Percentiles rank a stretch among this genome's conserved stretches.
These are phyloP conservation scores for Rhododendron vialii DNA, from an alignment of 148 eudicot species.

Conservation along the genomic window DNA sequence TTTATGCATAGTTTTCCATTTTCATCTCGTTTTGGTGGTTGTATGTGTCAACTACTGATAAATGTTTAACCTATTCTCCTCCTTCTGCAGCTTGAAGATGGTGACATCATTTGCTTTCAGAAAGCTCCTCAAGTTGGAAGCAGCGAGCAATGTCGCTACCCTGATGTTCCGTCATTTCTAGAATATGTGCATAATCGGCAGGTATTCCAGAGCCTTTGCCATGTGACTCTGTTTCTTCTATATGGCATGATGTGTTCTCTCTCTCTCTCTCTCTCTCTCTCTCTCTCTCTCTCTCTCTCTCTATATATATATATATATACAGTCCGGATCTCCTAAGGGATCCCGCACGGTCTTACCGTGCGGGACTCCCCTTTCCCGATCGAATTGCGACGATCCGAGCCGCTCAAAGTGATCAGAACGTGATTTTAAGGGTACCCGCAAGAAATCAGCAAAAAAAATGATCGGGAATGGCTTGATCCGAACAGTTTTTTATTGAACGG, in stretches of 20 bases:
- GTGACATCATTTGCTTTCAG: slow-evolving; percentile 95
- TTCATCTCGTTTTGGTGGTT: not conserved
- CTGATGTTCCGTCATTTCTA: slow-evolving; percentile 77
- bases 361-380: too few relatives aligned
- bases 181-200: slow-evolving; percentile 96
- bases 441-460: too few relatives aligned
- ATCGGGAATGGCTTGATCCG: too few relatives aligned
- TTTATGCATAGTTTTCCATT: not conserved
- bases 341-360: too few relatives aligned
- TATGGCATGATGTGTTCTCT: not conserved
- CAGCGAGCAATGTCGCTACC: slow-evolving; percentile 49
- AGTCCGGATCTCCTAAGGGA: too few relatives aligned
- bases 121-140: slow-evolving; percentile 42
- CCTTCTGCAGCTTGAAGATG: slow-evolving; percentile 75
- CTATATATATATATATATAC: too few relatives aligned
- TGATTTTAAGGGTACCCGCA: too few relatives aligned
- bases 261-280: not conserved
- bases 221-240: not conserved
- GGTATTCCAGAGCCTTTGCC: slow-evolving; percentile 29
- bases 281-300: not conserved
- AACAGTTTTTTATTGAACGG: too few relatives aligned
- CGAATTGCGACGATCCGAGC: too few relatives aligned
- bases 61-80: not conserved
- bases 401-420: too few relatives aligned
- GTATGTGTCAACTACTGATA: not conserved